Evolutionary conservation across 352 stramenopile genomes (phyloP).

Genomic region (Plasmopara muralis): DNA sequence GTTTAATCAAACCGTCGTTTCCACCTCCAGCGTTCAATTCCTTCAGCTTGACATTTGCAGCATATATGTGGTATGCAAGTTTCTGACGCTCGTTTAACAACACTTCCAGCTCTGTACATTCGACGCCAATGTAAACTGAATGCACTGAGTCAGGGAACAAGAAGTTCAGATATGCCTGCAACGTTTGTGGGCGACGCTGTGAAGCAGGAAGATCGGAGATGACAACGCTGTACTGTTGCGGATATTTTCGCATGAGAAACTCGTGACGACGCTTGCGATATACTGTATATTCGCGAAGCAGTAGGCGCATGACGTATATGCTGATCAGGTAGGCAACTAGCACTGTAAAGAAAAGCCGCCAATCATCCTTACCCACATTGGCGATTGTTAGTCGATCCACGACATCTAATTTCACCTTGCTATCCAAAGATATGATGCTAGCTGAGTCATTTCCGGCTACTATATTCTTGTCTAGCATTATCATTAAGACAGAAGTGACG

Average conservation of each 20-base stretch:
- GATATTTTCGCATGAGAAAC: slow-evolving; percentile 45
- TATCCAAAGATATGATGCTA: slow-evolving; percentile 19
- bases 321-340: slow-evolving; percentile 43
- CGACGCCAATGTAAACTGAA: slow-evolving; percentile 64
- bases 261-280: slow-evolving; percentile 61
- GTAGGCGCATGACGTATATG: slow-evolving; percentile 47
- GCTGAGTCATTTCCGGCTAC: slow-evolving; percentile 10
- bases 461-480: slow-evolving; percentile 18
- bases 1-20: slow-evolving; percentile 22
- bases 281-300: slow-evolving; percentile 47
- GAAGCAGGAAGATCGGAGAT: slow-evolving; percentile 54
- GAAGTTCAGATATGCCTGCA: slow-evolving; percentile 59
- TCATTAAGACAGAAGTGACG: slow-evolving; percentile 26
- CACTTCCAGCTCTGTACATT: slow-evolving; percentile 53
- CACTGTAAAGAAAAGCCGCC: slow-evolving; percentile 57
- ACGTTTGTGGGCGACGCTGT: slow-evolving; percentile 45
- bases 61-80: slow-evolving; percentile 47
- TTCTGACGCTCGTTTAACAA: slow-evolving; percentile 45
- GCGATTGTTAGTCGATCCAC: slow-evolving; percentile 65
- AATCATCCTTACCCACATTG: slow-evolving; percentile 55
- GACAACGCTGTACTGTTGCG: slow-evolving; percentile 72
- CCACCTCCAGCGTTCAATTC: slow-evolving; percentile 21
- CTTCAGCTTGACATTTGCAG: slow-evolving; percentile 38
- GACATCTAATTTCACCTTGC: slow-evolving; percentile 41
- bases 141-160: slow-evolving; percentile 60